Base-by-base conservation (phyloP, 116 monocot species). In the Dioscorea cayenensis region DNA sequence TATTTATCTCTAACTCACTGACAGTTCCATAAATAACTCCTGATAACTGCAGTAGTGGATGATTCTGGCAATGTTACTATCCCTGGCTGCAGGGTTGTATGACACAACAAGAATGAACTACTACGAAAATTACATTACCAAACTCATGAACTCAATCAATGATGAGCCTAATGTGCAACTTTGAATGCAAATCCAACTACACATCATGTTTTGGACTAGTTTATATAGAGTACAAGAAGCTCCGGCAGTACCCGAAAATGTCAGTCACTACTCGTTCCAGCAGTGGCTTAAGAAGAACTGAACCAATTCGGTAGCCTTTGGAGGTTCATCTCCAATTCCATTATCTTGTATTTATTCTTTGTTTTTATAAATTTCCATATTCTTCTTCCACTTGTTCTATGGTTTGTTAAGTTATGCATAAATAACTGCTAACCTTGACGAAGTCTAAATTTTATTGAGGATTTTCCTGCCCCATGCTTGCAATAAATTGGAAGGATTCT, bases 11-110 rank as follows among this genome's bases (percentile, higher is more conserved):
- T 43, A 9, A 43, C 43, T 43, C 43, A 43, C 12, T 43, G 43
- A 43, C 8, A 43, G 6, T 10, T 3, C 43, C 8, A 9, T 43
- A 12, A 43, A 43, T 12, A 5, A 43, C 58, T 19, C 28, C 73
- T 92, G 95, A 43, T 12, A 43, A 43, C 58, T 19, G 36, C 73
- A 95, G 92, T 92, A 66, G 90, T 96, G 90, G 96, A 96, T 75
- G 86, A 96, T 75, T 90, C 96, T 27, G 92, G 92, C 6, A 96
- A 96, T 61, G 77, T 86, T 8, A 88, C 87, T 19, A 77, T 96
- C 11, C 67, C 77, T n/a, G n/a, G n/a, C n/a, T 0, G 75, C 4
- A 1, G 92, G 81, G 19, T 32, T 90, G 63, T 76, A 84, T 58
- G 92, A 96, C 60, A 71, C 76, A 2, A 83, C 75, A 5, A 96